A percentile compares a stretch with the other conserved stretches of the same genome.
phyloP scores from a whole-genome alignment of 768 basidiomycete genomes.

The Suillus brevipes region DNA sequence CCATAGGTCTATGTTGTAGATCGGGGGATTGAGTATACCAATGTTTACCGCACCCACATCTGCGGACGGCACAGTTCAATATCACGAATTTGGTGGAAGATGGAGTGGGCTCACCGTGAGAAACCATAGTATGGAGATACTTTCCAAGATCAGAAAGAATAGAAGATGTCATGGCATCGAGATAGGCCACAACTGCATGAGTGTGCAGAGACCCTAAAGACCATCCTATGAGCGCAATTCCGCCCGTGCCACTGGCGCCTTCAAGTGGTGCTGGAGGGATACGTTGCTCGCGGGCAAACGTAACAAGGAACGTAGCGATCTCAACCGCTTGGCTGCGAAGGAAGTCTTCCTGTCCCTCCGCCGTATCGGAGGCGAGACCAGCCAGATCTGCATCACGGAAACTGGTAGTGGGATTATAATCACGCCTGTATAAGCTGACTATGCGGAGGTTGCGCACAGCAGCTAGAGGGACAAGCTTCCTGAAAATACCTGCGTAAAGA shows the following conservation, averaged over 20 bases:
- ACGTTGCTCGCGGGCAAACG: constrained; percentile 7
- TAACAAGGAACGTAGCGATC: constrained; percentile 8
- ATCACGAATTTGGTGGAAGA: not conserved
- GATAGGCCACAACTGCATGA: constrained; percentile 9
- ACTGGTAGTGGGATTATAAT: constrained; percentile 27
- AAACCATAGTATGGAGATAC: constrained; percentile 9
- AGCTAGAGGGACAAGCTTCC: constrained; percentile 24
- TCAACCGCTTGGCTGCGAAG: constrained; percentile 6
- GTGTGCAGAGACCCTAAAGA: constrained; percentile 7
- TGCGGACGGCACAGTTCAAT: not conserved
- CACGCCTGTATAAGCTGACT: constrained; percentile 26
- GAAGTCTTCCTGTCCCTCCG: not conserved
- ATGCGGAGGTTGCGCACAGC: constrained; percentile 20
- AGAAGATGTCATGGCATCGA: constrained; percentile 3
- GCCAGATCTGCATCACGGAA: constrained; percentile 15
- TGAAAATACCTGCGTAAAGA: constrained; percentile 6
- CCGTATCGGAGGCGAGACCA: not conserved
- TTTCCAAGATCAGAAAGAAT: constrained; percentile 1
- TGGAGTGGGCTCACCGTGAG: constrained; percentile 2
- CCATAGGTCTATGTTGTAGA: not conserved
- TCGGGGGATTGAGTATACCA: not conserved
- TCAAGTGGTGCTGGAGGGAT: constrained; percentile 1
- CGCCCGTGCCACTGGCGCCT: not conserved
- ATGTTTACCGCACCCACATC: not conserved
- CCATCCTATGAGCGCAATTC: constrained; percentile 12